phyloP scores from a whole-genome alignment of 192 early-diverging fungal genomes.

The Physocladia obscura region DNA sequence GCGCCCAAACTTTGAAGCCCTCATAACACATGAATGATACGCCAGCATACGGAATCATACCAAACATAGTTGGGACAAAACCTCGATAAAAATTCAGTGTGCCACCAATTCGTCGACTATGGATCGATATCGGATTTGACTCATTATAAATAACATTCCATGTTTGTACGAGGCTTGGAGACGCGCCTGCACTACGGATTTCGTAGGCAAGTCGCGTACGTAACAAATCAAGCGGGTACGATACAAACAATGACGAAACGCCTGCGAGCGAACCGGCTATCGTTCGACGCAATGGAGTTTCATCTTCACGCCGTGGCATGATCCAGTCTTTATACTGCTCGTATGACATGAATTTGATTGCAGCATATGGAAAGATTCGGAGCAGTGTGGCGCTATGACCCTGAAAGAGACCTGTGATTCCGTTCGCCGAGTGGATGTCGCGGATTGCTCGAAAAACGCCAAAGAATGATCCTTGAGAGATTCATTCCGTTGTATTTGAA shows the following conservation, averaged over 20 bases:
- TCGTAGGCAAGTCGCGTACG: constrained; percentile 93
- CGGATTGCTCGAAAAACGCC: constrained; percentile 80
- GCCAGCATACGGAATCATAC: constrained; percentile 97
- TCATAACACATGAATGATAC: constrained; percentile 92
- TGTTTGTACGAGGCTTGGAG: constrained; percentile 27
- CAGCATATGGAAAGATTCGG: constrained; percentile 94
- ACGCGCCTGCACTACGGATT: constrained; percentile 35
- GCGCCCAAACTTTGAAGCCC: constrained; percentile 59
- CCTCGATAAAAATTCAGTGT: constrained; percentile 93
- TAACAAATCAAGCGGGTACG: constrained; percentile 93
- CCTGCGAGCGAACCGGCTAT: constrained; percentile 82
- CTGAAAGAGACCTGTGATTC: constrained; percentile 82
- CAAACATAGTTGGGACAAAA: constrained; percentile 80
- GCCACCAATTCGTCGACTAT: constrained; percentile 17
- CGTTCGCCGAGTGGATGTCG: constrained; percentile 71
- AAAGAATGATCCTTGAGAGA: constrained; percentile 60
- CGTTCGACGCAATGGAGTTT: constrained; percentile 71
- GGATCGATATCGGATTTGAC: constrained; percentile 40
- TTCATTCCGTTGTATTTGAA: not conserved
- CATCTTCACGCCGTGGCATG: constrained; percentile 66
- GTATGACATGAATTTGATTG: constrained; percentile 95
- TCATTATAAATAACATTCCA: constrained; percentile 74
- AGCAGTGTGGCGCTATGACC: constrained; percentile 92
- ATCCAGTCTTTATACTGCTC: constrained; percentile 78
- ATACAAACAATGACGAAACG: constrained; percentile 79